Evolutionary conservation across 805 yeast species (phyloP).

Genomic region (Lachancea fermentati): DNA sequence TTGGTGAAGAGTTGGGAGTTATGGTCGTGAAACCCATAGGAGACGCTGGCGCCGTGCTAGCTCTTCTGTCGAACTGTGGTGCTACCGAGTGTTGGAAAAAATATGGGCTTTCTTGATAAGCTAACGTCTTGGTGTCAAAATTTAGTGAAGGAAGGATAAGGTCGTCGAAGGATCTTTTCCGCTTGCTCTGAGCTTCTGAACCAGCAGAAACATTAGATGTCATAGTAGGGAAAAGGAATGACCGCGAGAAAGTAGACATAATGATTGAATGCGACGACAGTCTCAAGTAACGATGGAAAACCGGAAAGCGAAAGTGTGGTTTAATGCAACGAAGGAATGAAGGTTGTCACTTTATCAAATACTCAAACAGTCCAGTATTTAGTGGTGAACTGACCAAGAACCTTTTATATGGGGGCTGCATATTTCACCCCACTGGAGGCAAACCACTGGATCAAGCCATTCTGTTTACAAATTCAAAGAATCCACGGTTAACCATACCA

Average conservation of each 20-base stretch:
- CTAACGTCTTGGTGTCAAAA: conserved; percentile 1
- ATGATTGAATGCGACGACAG: too few species aligned
- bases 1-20: conserved; percentile 27
- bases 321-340: too few species aligned
- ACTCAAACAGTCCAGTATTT: too few species aligned
- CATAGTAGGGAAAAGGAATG: conserved; percentile 3
- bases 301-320: too few species aligned
- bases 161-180: conserved; percentile 20
- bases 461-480: too few species aligned
- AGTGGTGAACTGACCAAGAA: too few species aligned
- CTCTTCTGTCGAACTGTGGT: conserved; percentile 14
- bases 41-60: conserved; percentile 31
- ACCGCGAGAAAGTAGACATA: conserved; percentile 11
- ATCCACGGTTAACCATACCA: too few species aligned
- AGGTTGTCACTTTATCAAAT: too few species aligned
- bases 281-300: too few species aligned
- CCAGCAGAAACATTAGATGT: conserved; percentile 6
- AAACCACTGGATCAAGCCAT: too few species aligned
- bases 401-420: too few species aligned
- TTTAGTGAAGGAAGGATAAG: conserved; percentile 16
- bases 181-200: conserved; percentile 9
- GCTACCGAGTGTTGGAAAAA: background rate
- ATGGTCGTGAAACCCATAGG: conserved; percentile 13
- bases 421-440: too few species aligned
- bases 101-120: conserved; percentile 8